A percentile compares a stretch with the other conserved stretches of the same genome.
Conservation (phyloP, 257 asterid species). For the Paulownia fortunei region DNA sequence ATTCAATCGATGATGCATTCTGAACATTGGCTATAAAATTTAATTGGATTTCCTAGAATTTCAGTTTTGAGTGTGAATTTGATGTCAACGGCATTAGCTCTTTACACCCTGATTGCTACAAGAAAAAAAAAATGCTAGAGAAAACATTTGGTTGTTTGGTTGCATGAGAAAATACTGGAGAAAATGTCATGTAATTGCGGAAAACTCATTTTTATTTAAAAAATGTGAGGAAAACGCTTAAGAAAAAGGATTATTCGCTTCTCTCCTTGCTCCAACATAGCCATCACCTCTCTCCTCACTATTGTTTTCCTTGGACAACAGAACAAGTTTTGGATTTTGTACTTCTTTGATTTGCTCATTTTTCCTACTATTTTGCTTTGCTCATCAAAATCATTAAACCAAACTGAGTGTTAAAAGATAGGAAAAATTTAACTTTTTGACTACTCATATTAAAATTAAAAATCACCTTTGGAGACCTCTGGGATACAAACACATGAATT, state of each 20-base stretch:
- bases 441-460: background rate
- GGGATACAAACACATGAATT: background rate
- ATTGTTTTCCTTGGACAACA: background rate
- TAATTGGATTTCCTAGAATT: background rate
- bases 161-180: slow-evolving; percentile 5
- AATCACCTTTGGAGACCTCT: background rate
- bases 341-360: background rate
- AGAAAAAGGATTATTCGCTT: background rate
- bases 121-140: background rate
- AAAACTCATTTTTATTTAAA: background rate
- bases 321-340: background rate
- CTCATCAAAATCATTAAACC: background rate
- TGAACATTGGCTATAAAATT: background rate
- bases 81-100: background rate
- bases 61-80: background rate
- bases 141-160: slow-evolving; percentile 2
- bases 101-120: background rate
- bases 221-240: background rate
- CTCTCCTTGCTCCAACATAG: background rate
- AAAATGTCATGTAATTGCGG: background rate
- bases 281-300: background rate
- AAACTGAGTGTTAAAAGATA: background rate
- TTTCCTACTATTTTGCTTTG: background rate
- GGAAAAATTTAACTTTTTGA: background rate
- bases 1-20: background rate